A percentile compares a stretch with the other conserved stretches of the same genome.
phyloP scores from a whole-genome alignment of 257 asterid species.

The Solanum arcanum region DNA sequence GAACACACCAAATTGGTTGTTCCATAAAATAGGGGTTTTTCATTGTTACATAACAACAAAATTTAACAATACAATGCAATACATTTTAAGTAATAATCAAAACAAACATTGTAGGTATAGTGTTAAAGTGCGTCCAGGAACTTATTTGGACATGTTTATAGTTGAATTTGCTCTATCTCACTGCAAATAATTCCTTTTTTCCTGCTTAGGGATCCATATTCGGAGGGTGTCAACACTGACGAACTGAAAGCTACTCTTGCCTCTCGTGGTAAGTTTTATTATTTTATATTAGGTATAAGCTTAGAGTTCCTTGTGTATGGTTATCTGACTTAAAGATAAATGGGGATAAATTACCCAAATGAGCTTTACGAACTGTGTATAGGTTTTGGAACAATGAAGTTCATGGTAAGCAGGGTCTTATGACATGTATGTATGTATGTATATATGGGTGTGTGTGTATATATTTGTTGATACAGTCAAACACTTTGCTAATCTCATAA shows the following conservation, averaged over 20 bases:
- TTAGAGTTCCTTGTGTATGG: not conserved
- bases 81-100: too few species aligned
- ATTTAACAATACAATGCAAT: too few species aligned
- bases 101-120: too few species aligned
- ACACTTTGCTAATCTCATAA: not conserved
- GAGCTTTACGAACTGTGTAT: not conserved
- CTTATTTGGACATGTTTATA: not conserved
- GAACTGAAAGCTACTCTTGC: slow-evolving; percentile 69
- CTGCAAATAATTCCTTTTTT: not conserved
- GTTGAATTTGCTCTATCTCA: not conserved
- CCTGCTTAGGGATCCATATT: slow-evolving; percentile 63
- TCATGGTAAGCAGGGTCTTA: not conserved
- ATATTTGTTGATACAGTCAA: not conserved
- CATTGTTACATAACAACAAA: too few species aligned
- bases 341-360: not conserved
- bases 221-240: slow-evolving; percentile 45
- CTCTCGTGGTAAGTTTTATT: slow-evolving; percentile 41
- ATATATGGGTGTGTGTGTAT: not conserved
- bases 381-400: not conserved
- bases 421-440: not conserved
- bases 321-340: not conserved
- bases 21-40: too few species aligned
- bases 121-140: not conserved
- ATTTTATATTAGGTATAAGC: not conserved
- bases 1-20: too few species aligned